Conservation (phyloP, 2,329 filamentous ascomycete species). For the Lachnellula cervina region DNA sequence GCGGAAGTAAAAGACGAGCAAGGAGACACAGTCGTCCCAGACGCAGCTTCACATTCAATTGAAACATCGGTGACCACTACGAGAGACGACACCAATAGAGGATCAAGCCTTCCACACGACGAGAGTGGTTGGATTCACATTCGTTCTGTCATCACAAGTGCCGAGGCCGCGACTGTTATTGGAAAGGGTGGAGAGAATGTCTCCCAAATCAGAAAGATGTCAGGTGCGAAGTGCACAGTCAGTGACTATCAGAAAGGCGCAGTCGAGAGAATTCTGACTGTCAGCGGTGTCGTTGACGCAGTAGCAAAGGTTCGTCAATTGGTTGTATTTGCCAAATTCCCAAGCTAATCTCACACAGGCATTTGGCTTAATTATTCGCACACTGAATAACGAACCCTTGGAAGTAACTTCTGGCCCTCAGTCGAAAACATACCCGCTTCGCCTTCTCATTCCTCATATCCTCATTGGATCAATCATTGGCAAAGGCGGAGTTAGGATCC, state of each 20-base stretch:
- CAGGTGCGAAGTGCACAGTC: conserved; percentile 96
- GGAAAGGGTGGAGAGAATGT: conserved; percentile 99
- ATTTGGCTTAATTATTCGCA: conserved; percentile 96
- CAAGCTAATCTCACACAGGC: conserved; percentile 52
- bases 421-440: conserved; percentile 95
- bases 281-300: conserved; percentile 93
- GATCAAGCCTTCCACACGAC: conserved; percentile 61
- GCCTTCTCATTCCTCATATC: conserved; percentile 91
- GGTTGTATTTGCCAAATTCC: conserved; percentile 2
- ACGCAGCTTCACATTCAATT: conserved; percentile 50
- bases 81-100: conserved; percentile 21
- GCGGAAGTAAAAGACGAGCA: conserved; percentile 52
- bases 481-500: conserved; percentile 91
- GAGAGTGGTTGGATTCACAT: conserved; percentile 97
- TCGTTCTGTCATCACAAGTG: conserved; percentile 92
- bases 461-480: conserved; percentile 98
- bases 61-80: conserved; percentile 42
- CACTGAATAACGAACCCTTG: conserved; percentile 93
- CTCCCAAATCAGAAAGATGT: conserved; percentile 90
- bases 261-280: conserved; percentile 94
- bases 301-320: conserved; percentile 74
- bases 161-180: conserved; percentile 95
- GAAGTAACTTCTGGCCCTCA: conserved; percentile 82
- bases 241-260: conserved; percentile 97
- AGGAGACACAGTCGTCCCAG: conserved; percentile 64